Evolutionary conservation across 2,329 filamentous ascomycete species (phyloP), one percentile per base, ranked within the genome.

Genomic region (Aspergillus sp.): DNA sequence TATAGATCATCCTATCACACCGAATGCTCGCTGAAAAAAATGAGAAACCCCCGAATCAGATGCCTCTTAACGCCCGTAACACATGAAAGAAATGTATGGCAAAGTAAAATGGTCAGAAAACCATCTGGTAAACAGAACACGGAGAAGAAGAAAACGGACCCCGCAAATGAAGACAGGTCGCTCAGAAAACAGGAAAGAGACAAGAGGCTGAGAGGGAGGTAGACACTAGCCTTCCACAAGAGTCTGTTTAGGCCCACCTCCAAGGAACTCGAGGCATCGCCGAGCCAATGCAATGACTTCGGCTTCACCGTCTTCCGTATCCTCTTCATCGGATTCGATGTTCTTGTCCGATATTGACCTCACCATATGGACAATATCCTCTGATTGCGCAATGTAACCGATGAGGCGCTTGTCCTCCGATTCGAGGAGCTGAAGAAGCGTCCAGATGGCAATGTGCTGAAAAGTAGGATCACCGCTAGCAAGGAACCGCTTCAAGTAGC

Each of bases 371-470:
- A 97, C 91, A 67, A 99, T 91, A 67, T 97, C 92, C 66, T 94
- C 91, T 1, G 93, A 93, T 73, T 94, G 91, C 70, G 91, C 89
- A 69, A 99, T 97, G 53, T 92, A 87, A 54, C 89, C 89, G 65
- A 97, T 90, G n/a, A 99, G 83, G 59, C 88, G 90, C 79, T 91
- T 89, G 74, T 99, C 94, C 75, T 96, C 93, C 0, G 94, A 97
- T 79, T 99, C 95, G 54, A 99, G 89, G 4, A 99, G 85, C 75
- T 99, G 95, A 3, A 99, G 85, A 52, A 99, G 81, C 1, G 95
- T 99, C 95, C 95, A 99, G 66, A 98, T 97, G 54, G 95, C 95
- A 73, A 99, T 99, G 76, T 99, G 95, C 79, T 99, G 95, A 83
- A 99, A 99, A 0, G 95, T 99, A 0, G 95, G 89, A 74, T 99